phyloP scores from a whole-genome alignment of 2,329 filamentous ascomycete genomes.

The Pseudogymnoascus sp. region DNA sequence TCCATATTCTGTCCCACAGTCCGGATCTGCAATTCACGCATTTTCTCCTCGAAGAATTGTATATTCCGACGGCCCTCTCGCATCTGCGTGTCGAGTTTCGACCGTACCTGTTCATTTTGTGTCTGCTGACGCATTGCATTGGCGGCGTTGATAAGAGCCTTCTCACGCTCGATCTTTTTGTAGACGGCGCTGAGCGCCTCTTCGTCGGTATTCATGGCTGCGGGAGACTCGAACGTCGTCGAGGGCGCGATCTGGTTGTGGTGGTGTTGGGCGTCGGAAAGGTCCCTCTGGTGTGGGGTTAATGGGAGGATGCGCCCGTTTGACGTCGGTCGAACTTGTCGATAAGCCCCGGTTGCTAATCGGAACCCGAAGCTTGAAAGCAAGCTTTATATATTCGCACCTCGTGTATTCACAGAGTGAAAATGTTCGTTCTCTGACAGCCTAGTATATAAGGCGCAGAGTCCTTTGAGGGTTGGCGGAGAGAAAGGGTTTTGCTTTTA shows the following conservation, averaged over 20 bases:
- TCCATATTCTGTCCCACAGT: constrained; percentile 62
- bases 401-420: neutral
- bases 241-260: constrained; percentile 1
- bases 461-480: neutral
- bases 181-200: constrained; percentile 71
- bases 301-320: constrained; percentile 2
- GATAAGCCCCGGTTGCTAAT: constrained; percentile 8
- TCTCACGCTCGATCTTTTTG: constrained; percentile 97
- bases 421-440: neutral
- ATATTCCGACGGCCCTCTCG: constrained; percentile 90
- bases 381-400: neutral
- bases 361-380: constrained; percentile 3
- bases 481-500: neutral
- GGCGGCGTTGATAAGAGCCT: constrained; percentile 87
- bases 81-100: constrained; percentile 87
- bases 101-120: constrained; percentile 84
- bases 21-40: constrained; percentile 81
- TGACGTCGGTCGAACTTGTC: constrained; percentile 5
- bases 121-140: constrained; percentile 94
- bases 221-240: constrained; percentile 8
- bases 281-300: constrained; percentile 8
- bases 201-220: constrained; percentile 54
- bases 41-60: constrained; percentile 88
- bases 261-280: neutral
- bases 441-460: neutral